phyloP scores from a whole-genome alignment of 345 rosid species.

The Limnanthes douglasii region DNA sequence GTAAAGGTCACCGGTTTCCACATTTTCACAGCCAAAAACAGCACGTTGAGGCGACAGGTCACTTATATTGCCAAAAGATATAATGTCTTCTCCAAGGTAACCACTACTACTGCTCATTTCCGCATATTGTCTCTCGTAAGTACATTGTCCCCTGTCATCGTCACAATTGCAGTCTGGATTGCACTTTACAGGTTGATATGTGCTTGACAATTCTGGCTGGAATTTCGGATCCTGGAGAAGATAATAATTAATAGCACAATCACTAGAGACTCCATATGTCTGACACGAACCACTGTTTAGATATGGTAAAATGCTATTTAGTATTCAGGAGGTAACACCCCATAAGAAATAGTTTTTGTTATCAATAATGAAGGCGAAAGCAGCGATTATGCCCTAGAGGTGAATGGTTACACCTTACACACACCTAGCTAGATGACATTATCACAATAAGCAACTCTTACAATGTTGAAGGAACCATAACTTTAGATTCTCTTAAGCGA shows the following conservation, averaged over 20 bases:
- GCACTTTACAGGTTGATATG: slow-evolving; percentile 67
- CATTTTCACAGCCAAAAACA: slow-evolving; percentile 78
- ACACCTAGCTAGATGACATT: too few relatives aligned
- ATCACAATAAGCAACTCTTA: too few relatives aligned
- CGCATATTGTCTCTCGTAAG: slow-evolving; percentile 82
- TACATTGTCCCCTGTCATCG: slow-evolving; percentile 32
- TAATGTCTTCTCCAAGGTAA: slow-evolving; percentile 61
- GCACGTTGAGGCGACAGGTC: slow-evolving; percentile 62
- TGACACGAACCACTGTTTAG: too few relatives aligned
- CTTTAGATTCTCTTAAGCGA: too few relatives aligned
- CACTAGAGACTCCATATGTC: too few relatives aligned
- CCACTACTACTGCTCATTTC: slow-evolving; percentile 91
- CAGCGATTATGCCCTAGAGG: too few relatives aligned
- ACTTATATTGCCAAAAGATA: slow-evolving; percentile 77
- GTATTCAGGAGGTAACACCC: too few relatives aligned
- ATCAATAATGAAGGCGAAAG: too few relatives aligned
- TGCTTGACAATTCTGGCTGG: slow-evolving; percentile 56
- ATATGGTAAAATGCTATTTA: too few relatives aligned
- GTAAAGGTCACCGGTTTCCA: slow-evolving; percentile 86
- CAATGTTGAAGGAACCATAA: too few relatives aligned
- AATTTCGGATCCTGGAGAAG: slow-evolving; percentile 66
- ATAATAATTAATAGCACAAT: slow-evolving; percentile 2
- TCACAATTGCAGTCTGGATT: slow-evolving; percentile 68
- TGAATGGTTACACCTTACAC: too few relatives aligned
- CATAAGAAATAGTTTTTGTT: too few relatives aligned